Conservation (phyloP, 2,329 filamentous ascomycete species). For the Phialophora chinensis region DNA sequence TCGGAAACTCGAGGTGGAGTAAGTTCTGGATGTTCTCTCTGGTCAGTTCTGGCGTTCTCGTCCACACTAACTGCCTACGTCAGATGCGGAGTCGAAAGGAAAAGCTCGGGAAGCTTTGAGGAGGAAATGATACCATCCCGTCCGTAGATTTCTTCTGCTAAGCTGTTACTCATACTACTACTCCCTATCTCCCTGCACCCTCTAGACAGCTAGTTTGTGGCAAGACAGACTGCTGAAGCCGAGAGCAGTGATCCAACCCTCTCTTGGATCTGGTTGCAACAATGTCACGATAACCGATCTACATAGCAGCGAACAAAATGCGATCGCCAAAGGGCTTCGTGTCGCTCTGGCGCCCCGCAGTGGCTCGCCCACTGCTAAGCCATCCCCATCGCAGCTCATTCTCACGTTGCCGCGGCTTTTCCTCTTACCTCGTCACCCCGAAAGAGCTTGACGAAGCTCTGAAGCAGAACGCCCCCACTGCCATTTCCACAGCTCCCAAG, state of each 20-base stretch:
- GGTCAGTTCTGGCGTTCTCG: neutral
- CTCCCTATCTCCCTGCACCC: constrained; percentile 25
- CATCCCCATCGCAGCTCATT: constrained; percentile 42
- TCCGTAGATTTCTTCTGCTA: constrained; percentile 1
- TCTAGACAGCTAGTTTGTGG: neutral
- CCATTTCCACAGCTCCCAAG: constrained; percentile 79
- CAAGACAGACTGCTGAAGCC: constrained; percentile 4
- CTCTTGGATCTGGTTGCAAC: constrained; percentile 1
- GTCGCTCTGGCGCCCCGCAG: constrained; percentile 23
- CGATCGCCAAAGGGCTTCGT: constrained; percentile 2
- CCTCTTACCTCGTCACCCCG: constrained; percentile 85
- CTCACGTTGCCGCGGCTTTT: constrained; percentile 58
- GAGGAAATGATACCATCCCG: constrained; percentile 19
- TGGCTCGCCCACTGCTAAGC: constrained; percentile 35
- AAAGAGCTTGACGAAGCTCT: constrained; percentile 81
- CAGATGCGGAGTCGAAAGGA: constrained; percentile 22
- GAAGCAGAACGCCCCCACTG: constrained; percentile 77
- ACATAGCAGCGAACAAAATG: constrained; percentile 12
- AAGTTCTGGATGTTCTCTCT: neutral
- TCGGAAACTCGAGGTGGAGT: neutral
- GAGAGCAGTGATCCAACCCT: constrained; percentile 2
- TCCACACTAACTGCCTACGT: constrained; percentile 1
- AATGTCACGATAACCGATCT: constrained; percentile 16
- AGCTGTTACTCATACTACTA: constrained; percentile 12
- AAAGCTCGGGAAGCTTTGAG: constrained; percentile 22